Evolutionary conservation across 208 protist species (phyloP).

Genomic region (Trypanosoma boissoni): DNA sequence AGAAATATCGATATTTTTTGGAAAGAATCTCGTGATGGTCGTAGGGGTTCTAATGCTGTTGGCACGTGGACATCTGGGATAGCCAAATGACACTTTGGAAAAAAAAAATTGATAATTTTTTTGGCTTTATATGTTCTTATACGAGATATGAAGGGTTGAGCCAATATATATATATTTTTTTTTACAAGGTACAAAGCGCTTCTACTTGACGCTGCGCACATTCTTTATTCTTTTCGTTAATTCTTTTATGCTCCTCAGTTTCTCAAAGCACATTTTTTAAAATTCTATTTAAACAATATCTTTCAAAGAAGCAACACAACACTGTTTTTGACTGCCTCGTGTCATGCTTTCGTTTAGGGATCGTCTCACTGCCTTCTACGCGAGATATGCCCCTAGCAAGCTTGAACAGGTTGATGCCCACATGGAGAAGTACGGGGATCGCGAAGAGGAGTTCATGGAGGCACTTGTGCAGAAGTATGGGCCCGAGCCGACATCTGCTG

Average conservation of each 20-base stretch:
- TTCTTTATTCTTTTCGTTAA: too few relatives aligned
- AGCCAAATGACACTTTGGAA: too few relatives aligned
- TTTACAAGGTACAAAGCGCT: too few relatives aligned
- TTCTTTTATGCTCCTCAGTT: too few relatives aligned
- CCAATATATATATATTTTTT: not conserved
- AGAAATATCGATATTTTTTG: conserved; percentile 18
- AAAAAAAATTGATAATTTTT: too few relatives aligned
- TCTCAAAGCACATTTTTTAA: too few relatives aligned
- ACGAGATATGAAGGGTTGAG: not conserved
- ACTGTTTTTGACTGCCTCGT: not conserved
- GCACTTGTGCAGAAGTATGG: conserved; percentile 69
- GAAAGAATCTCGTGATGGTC: conserved; percentile 29
- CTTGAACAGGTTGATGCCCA: not conserved
- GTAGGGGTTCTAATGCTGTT: conserved; percentile 19
- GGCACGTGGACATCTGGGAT: not conserved
- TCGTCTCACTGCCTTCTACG: conserved; percentile 1
- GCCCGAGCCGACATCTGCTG: conserved; percentile 31
- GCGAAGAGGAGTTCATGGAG: conserved; percentile 49
- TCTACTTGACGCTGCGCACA: too few relatives aligned
- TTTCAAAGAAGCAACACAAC: too few relatives aligned
- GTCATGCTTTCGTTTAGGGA: not conserved
- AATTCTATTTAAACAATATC: too few relatives aligned
- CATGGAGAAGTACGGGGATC: conserved; percentile 30
- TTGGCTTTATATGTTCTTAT: too few relatives aligned
- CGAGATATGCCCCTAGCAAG: not conserved